Evolutionary conservation across 441 rosid species (phyloP).

Genomic region (Flueggea neowawraea): DNA sequence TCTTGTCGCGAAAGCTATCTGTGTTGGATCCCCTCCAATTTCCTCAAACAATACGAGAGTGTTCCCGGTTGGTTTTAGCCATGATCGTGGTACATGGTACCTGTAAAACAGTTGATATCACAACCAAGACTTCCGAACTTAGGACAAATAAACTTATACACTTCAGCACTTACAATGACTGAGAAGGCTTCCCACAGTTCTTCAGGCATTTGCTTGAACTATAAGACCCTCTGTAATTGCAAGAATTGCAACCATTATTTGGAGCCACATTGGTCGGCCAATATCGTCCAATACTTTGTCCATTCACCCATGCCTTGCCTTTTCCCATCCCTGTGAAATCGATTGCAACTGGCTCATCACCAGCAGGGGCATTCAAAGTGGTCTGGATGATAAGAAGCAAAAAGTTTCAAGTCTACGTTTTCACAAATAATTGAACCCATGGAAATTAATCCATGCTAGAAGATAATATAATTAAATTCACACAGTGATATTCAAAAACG

Average conservation of each 20-base stretch:
- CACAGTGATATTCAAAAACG: too few species aligned
- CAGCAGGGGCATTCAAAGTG: conserved; percentile 66
- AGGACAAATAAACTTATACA: neutral
- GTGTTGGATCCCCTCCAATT: conserved; percentile 87
- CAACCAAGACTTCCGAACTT: neutral
- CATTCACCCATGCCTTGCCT: conserved; percentile 98
- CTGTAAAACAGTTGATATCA: conserved; percentile 30
- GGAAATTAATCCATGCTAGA: too few species aligned
- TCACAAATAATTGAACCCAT: too few species aligned
- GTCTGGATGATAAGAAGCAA: conserved; percentile 41
- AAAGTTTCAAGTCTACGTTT: neutral
- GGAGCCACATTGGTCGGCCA: conserved; percentile 75
- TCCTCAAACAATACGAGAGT: conserved; percentile 88
- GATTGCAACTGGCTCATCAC: conserved; percentile 68
- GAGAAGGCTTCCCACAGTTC: conserved; percentile 92
- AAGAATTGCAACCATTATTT: conserved; percentile 58
- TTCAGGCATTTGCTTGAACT: conserved; percentile 68
- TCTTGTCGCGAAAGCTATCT: conserved; percentile 51
- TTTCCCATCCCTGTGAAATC: conserved; percentile 92
- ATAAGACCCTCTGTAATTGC: conserved; percentile 79
- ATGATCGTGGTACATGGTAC: conserved; percentile 95
- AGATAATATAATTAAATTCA: too few species aligned
- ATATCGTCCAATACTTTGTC: conserved; percentile 93
- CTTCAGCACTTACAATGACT: conserved; percentile 59
- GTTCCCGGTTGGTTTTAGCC: conserved; percentile 76